A percentile compares a stretch with the other conserved stretches of the same genome.
Evolutionary conservation across 1,284 basidiomycete species (phyloP).

Genomic region (Ceratobasidium sp.): DNA sequence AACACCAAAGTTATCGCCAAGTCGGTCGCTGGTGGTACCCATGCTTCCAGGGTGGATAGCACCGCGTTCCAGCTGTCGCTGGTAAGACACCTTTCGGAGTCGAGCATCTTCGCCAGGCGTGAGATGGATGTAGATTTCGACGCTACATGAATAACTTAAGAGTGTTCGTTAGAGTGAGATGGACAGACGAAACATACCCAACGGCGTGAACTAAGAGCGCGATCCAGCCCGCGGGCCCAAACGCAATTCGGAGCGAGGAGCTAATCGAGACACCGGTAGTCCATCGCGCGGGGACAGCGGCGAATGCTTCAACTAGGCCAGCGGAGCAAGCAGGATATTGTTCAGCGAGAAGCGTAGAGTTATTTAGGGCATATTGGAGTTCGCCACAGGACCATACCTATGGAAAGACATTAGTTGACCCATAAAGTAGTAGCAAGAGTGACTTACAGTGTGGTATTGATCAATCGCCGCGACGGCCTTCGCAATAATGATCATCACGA

Average conservation of each 20-base stretch:
- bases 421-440: no score
- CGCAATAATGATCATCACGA: constrained; percentile 19
- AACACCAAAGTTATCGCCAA: constrained; percentile 38
- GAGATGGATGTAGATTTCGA: constrained; percentile 34
- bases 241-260: constrained; percentile 19
- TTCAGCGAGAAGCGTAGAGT: not conserved
- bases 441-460: constrained; percentile 28
- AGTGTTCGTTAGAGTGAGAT: no score
- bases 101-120: constrained; percentile 31
- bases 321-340: not conserved
- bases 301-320: not conserved
- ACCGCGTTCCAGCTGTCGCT: constrained; percentile 34
- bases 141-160: not conserved
- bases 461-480: not conserved
- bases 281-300: constrained; percentile 5
- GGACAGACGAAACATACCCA: constrained; percentile 22
- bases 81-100: constrained; percentile 33
- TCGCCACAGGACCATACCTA: constrained; percentile 20
- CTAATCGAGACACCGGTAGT: not conserved
- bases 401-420: not conserved
- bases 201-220: constrained; percentile 32
- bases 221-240: constrained; percentile 32
- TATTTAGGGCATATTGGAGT: constrained; percentile 6
- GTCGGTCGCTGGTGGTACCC: constrained; percentile 24
- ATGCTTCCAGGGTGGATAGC: constrained; percentile 21